phyloP scores from a whole-genome alignment of 352 stramenopile species.

The Pythium rhizo-oryzae region DNA sequence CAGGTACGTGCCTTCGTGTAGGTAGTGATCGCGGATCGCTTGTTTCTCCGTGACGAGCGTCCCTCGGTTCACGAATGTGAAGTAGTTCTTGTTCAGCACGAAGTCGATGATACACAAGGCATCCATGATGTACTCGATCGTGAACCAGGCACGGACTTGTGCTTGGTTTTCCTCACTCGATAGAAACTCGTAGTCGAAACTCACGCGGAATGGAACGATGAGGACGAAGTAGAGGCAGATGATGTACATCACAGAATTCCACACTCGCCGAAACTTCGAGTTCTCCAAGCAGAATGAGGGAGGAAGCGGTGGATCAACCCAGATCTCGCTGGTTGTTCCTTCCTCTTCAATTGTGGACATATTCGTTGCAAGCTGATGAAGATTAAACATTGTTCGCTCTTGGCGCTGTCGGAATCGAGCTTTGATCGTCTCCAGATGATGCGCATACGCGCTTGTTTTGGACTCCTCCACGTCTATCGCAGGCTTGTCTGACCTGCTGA shows the following conservation, averaged over 20 bases:
- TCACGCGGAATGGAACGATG: constrained; percentile 39
- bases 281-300: constrained; percentile 33
- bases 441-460: no score
- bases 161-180: background rate
- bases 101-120: constrained; percentile 52
- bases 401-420: constrained; percentile 3
- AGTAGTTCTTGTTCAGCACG: constrained; percentile 51
- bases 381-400: constrained; percentile 23
- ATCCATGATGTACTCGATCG: constrained; percentile 41
- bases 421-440: constrained; percentile 34
- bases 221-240: constrained; percentile 41
- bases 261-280: constrained; percentile 30
- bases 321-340: constrained; percentile 27
- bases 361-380: constrained; percentile 10
- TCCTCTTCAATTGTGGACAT: background rate
- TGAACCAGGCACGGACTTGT: constrained; percentile 35
- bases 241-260: constrained; percentile 35
- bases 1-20: constrained; percentile 42
- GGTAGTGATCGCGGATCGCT: constrained; percentile 48
- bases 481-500: background rate
- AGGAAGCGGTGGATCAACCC: constrained; percentile 30
- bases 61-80: constrained; percentile 50
- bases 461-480: no score
- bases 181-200: constrained; percentile 37
- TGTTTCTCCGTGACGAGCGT: constrained; percentile 43